Percentiles rank a stretch among this genome's conserved stretches.
Evolutionary conservation across 306 rosid genomes (phyloP).

Genomic region (Vigna hirtella): DNA sequence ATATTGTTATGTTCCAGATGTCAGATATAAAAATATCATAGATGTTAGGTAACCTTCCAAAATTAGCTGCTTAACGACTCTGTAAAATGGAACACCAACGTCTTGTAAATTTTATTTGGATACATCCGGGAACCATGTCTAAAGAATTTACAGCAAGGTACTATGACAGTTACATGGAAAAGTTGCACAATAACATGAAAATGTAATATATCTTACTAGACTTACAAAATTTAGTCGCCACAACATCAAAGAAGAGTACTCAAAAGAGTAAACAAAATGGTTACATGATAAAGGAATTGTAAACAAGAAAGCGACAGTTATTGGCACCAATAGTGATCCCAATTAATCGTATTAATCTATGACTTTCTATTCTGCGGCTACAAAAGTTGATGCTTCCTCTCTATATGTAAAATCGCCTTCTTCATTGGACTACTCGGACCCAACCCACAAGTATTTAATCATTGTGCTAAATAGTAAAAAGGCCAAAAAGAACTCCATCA

Average conservation of each 20-base stretch:
- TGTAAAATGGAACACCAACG: background rate
- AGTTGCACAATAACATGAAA: too few species aligned
- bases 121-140: background rate
- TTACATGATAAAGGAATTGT: constrained; percentile 8
- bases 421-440: background rate
- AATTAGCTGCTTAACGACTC: too few species aligned
- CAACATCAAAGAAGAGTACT: background rate
- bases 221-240: background rate
- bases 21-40: too few species aligned
- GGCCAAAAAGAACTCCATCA: constrained; percentile 34
- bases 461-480: background rate
- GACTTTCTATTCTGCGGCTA: constrained; percentile 7
- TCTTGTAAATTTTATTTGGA: background rate
- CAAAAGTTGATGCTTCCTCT: constrained; percentile 1
- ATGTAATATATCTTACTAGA: background rate
- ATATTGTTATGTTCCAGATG: too few species aligned
- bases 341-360: background rate
- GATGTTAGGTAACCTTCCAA: too few species aligned
- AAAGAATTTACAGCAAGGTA: background rate
- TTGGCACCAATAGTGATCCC: background rate
- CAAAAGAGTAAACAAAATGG: background rate
- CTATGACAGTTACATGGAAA: too few species aligned
- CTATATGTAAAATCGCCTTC: background rate
- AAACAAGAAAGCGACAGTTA: background rate
- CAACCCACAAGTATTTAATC: constrained; percentile 14